A percentile compares a stretch with the other conserved stretches of the same genome.
These are phyloP conservation scores for Psilocybe sp. DNA, from an alignment of 768 basidiomycete species.

Conservation along the genomic window DNA sequence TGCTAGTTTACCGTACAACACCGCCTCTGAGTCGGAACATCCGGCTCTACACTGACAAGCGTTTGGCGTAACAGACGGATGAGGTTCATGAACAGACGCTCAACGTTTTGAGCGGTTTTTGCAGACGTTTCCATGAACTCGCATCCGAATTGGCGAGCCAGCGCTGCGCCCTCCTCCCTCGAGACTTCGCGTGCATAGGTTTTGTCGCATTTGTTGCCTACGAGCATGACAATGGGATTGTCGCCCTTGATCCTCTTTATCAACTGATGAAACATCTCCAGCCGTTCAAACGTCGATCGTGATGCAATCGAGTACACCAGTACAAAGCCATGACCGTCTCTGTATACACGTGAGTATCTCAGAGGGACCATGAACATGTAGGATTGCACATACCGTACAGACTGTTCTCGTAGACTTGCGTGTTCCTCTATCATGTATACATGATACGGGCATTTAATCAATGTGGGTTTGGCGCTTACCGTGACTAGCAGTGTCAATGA, in stretches of 20 bases:
- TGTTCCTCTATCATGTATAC: slow-evolving; percentile 79
- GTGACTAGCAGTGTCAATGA: slow-evolving; percentile 97
- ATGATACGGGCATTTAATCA: slow-evolving; percentile 14
- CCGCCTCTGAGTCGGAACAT: too few species aligned
- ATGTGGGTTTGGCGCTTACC: slow-evolving; percentile 46
- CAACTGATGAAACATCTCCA: slow-evolving; percentile 89
- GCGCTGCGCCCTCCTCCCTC: slow-evolving; percentile 78
- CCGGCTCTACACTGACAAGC: slow-evolving; percentile 48
- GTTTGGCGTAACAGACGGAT: slow-evolving; percentile 81
- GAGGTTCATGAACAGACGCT: slow-evolving; percentile 83
- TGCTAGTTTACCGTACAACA: too few species aligned
- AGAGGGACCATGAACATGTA: slow-evolving; percentile 2
- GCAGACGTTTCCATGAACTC: slow-evolving; percentile 97
- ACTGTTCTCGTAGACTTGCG: slow-evolving; percentile 93
- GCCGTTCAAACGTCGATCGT: slow-evolving; percentile 83
- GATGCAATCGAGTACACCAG: slow-evolving; percentile 96
- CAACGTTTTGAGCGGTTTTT: slow-evolving; percentile 91
- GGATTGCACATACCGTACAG: slow-evolving; percentile 79
- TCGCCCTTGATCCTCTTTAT: slow-evolving; percentile 86
- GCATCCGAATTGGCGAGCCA: slow-evolving; percentile 85
- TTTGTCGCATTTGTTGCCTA: slow-evolving; percentile 96
- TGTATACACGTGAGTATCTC: slow-evolving; percentile 27
- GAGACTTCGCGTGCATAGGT: slow-evolving; percentile 89
- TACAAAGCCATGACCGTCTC: slow-evolving; percentile 97
- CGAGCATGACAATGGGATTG: slow-evolving; percentile 87